A percentile compares a stretch with the other conserved stretches of the same genome.
These are phyloP conservation scores for Aquilaria agallochum DNA, from an alignment of 441 rosid genomes.

Conservation along the genomic window DNA sequence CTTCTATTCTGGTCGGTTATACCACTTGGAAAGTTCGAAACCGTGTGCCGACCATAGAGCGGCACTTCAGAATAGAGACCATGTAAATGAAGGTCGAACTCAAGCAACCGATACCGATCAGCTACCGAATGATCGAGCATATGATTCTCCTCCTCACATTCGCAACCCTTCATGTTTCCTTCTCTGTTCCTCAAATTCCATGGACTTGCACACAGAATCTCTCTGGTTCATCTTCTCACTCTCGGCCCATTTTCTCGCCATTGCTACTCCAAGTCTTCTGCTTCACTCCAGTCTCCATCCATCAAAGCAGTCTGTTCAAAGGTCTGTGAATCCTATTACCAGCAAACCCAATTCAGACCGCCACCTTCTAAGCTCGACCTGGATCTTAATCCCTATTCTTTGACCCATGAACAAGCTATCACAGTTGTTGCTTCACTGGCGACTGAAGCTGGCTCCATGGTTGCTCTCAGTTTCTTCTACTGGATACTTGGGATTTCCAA, in stretches of 20 bases:
- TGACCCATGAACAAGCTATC: slow-evolving; percentile 68
- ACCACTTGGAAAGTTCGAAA: too few species aligned
- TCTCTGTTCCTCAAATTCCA: slow-evolving; percentile 21
- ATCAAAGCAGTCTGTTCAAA: slow-evolving; percentile 45
- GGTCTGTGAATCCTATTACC: slow-evolving; percentile 51
- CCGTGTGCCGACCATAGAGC: too few species aligned
- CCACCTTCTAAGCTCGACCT: slow-evolving; percentile 43
- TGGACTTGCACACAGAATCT: slow-evolving; percentile 24
- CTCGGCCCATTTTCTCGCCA: slow-evolving; percentile 11
- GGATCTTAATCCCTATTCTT: slow-evolving; percentile 34
- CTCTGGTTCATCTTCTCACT: slow-evolving; percentile 17
- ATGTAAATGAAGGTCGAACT: too few species aligned
- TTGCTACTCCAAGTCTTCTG: slow-evolving; percentile 17
- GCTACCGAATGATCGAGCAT: too few species aligned
- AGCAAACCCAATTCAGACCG: slow-evolving; percentile 22
- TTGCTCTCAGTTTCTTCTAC: slow-evolving; percentile 71
- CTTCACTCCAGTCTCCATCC: slow-evolving; percentile 12
- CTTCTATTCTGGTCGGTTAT: too few species aligned
- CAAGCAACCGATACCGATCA: too few species aligned
- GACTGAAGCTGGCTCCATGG: slow-evolving; percentile 75
- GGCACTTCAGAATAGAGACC: too few species aligned
- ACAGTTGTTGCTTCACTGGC: slow-evolving; percentile 75
- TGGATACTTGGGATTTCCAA: slow-evolving; percentile 55
- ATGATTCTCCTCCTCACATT: too few species aligned
- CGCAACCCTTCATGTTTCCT: too few species aligned